Conservation (phyloP, 768 basidiomycete species). For the Trichaptum fuscoviolaceum region DNA sequence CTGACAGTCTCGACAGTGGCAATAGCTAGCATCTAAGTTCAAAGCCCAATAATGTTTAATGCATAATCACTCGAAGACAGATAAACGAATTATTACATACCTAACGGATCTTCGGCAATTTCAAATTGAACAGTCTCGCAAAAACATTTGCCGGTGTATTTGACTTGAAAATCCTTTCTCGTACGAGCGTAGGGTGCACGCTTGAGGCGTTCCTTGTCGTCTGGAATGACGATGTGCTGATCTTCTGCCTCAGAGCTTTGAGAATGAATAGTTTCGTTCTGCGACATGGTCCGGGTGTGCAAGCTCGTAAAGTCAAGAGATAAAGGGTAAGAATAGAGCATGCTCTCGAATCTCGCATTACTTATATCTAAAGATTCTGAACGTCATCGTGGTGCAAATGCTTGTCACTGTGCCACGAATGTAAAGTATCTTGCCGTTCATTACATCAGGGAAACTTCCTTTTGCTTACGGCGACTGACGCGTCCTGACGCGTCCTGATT, state of each 20-base stretch:
- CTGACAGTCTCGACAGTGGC: slow-evolving; percentile 3
- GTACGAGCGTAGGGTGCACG: neutral
- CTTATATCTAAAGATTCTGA: too few species aligned
- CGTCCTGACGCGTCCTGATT: too few species aligned
- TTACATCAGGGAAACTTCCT: too few species aligned
- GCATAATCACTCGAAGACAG: neutral
- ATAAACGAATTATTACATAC: neutral
- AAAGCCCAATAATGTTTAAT: neutral
- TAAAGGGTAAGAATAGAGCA: too few species aligned
- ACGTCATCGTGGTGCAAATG: too few species aligned
- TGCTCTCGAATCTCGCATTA: too few species aligned
- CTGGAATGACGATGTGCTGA: neutral
- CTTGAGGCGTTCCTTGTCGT: neutral
- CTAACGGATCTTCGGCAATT: neutral
- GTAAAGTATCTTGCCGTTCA: too few species aligned
- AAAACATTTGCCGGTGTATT: neutral
- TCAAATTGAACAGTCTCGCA: neutral
- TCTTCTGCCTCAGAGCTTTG: neutral
- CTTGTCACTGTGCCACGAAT: too few species aligned
- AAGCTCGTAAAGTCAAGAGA: too few species aligned
- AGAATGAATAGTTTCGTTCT: neutral
- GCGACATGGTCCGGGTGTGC: neutral
- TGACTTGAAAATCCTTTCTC: neutral
- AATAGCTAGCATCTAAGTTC: slow-evolving; percentile 2
- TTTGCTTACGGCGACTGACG: too few species aligned